Conservation (phyloP, 176 grass and related monocot species). For the Aechmea fasciata region DNA sequence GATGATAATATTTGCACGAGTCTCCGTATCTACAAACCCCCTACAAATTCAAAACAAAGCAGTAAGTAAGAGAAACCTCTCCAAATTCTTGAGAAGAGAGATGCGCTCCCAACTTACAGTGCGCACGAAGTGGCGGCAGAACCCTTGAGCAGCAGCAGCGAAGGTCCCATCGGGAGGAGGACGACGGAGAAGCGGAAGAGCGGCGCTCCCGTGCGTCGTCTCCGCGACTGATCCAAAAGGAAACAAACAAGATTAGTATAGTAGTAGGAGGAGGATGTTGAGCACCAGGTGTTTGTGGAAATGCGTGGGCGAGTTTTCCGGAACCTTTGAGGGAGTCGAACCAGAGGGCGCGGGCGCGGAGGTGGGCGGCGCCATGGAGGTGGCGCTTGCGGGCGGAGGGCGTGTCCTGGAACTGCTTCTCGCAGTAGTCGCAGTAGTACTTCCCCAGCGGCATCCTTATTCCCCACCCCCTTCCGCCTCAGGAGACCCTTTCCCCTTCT, state of each 20-base stretch:
- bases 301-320: slow-evolving; percentile 10
- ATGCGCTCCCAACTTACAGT: slow-evolving; percentile 25
- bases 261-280: background rate
- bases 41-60: slow-evolving; percentile 24
- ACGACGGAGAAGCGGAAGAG: slow-evolving; percentile 17
- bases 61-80: background rate
- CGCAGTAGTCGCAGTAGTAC: slow-evolving; percentile 94
- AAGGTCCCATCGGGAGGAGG: slow-evolving; percentile 37
- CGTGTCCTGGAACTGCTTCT: slow-evolving; percentile 96
- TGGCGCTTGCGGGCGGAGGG: slow-evolving; percentile 67
- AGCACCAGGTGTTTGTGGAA: slow-evolving; percentile 28
- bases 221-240: slow-evolving; percentile 20
- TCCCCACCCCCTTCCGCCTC: background rate
- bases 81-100: background rate
- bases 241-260: background rate
- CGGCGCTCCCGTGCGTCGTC: background rate
- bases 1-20: slow-evolving; percentile 72
- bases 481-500: background rate
- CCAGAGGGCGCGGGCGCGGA: slow-evolving; percentile 62
- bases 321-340: slow-evolving; percentile 59
- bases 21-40: slow-evolving; percentile 66
- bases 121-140: slow-evolving; percentile 73
- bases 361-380: slow-evolving; percentile 54
- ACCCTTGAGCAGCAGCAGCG: slow-evolving; percentile 17
- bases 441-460: slow-evolving; percentile 51